These are phyloP conservation scores for Falciphora oryzae DNA, from an alignment of 2,329 filamentous ascomycete species.

Conservation along the genomic window DNA sequence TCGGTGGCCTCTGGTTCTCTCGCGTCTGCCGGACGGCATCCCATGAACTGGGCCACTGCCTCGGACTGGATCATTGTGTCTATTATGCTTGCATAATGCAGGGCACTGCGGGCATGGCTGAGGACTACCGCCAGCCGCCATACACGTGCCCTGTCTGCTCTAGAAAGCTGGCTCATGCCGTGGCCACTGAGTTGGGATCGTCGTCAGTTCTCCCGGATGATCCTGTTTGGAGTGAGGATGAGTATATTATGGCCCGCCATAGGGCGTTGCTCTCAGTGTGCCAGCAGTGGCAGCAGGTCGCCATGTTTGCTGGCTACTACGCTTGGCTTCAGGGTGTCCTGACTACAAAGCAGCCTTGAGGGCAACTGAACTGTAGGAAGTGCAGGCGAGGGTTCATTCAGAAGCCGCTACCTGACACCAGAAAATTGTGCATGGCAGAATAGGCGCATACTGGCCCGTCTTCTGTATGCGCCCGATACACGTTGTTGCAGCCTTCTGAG, in stretches of 20 bases:
- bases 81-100: conserved; percentile 64
- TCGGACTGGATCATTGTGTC: conserved; percentile 60
- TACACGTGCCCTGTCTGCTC: conserved; percentile 57
- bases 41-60: conserved; percentile 64
- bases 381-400: too few relatives aligned
- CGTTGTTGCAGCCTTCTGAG: too few relatives aligned
- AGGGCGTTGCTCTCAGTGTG: conserved; percentile 36
- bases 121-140: conserved; percentile 57
- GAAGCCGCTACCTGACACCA: too few relatives aligned
- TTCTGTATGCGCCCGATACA: too few relatives aligned
- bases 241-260: conserved; percentile 31
- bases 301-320: conserved; percentile 39
- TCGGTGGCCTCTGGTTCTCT: conserved; percentile 50
- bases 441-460: too few relatives aligned
- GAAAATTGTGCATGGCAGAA: too few relatives aligned
- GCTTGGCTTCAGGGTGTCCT: conserved; percentile 34
- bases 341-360: not conserved
- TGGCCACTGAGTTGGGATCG: conserved; percentile 11
- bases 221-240: conserved; percentile 16
- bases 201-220: conserved; percentile 14
- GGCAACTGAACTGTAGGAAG: too few relatives aligned
- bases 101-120: conserved; percentile 46
- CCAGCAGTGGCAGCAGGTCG: conserved; percentile 29
- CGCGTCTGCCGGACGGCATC: conserved; percentile 50
- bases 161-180: conserved; percentile 40